phyloP scores from a whole-genome alignment of 768 basidiomycete genomes.

The Phanerochaete sordida region DNA sequence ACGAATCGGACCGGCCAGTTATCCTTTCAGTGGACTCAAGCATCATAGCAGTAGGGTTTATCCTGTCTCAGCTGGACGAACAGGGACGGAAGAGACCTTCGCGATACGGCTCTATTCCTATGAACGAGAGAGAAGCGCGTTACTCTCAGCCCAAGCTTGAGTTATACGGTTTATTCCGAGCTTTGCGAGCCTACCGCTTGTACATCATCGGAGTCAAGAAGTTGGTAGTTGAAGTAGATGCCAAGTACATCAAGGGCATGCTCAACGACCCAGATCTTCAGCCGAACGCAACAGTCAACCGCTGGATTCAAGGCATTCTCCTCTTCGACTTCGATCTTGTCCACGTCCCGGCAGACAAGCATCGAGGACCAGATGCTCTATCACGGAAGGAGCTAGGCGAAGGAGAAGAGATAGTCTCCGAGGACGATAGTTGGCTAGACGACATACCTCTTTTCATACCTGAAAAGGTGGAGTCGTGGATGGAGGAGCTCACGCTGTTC shows the following conservation, averaged over 20 bases:
- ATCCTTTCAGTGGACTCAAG: constrained; percentile 37
- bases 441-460: no score
- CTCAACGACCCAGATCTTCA: constrained; percentile 35
- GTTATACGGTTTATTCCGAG: constrained; percentile 22
- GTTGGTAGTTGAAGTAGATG: constrained; percentile 35
- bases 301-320: constrained; percentile 38
- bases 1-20: constrained; percentile 22
- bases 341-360: constrained; percentile 33
- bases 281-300: constrained; percentile 35
- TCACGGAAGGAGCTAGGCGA: constrained; percentile 23
- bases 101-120: constrained; percentile 31
- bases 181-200: constrained; percentile 16
- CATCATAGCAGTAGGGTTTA: constrained; percentile 31
- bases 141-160: constrained; percentile 28
- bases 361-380: constrained; percentile 35
- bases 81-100: constrained; percentile 19
- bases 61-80: constrained; percentile 32
- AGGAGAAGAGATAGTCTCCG: constrained; percentile 8
- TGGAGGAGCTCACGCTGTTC: no score
- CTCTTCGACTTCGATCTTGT: constrained; percentile 34
- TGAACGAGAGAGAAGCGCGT: constrained; percentile 23
- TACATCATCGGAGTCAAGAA: constrained; percentile 29
- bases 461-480: no score
- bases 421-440: constrained; percentile 6
- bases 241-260: constrained; percentile 40